Evolutionary conservation across 2,329 filamentous ascomycete species (phyloP).

Genomic region (Fusarium camptoceras): DNA sequence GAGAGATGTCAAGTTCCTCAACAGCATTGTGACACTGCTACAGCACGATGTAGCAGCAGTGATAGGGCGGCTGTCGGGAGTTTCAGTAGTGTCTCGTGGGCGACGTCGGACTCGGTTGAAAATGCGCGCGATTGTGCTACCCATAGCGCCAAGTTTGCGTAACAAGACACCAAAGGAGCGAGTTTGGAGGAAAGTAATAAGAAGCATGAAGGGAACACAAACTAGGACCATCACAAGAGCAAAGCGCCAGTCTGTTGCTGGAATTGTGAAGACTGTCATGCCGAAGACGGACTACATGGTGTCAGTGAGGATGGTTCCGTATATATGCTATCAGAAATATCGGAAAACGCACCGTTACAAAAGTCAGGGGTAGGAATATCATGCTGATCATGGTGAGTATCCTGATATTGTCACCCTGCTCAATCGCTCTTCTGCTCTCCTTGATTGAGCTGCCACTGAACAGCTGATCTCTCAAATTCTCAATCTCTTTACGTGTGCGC

Average conservation of each 20-base stretch:
- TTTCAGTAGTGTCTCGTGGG: constrained; percentile 29
- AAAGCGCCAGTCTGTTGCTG: constrained; percentile 59
- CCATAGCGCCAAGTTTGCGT: constrained; percentile 33
- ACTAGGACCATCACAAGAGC: constrained; percentile 73
- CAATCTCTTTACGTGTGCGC: constrained; percentile 65
- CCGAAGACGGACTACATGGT: constrained; percentile 62
- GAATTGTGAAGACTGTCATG: constrained; percentile 60
- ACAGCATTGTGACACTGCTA: constrained; percentile 11
- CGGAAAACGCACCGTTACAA: constrained; percentile 61
- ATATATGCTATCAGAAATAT: neutral
- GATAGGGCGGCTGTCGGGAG: constrained; percentile 40
- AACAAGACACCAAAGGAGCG: constrained; percentile 51
- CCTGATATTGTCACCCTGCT: constrained; percentile 73
- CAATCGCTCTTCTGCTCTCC: constrained; percentile 70
- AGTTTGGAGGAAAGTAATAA: constrained; percentile 60
- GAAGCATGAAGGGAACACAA: constrained; percentile 62
- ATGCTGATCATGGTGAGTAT: constrained; percentile 70
- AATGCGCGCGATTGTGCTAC: constrained; percentile 8
- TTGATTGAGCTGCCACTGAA: constrained; percentile 73
- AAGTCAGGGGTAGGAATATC: constrained; percentile 71
- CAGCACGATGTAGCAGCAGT: constrained; percentile 8
- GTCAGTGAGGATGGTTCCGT: neutral
- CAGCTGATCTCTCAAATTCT: constrained; percentile 69
- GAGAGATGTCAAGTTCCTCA: constrained; percentile 23
- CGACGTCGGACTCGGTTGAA: constrained; percentile 14